Conservation (phyloP, 2,329 filamentous ascomycete species). For the Domatiomyces globalis region DNA sequence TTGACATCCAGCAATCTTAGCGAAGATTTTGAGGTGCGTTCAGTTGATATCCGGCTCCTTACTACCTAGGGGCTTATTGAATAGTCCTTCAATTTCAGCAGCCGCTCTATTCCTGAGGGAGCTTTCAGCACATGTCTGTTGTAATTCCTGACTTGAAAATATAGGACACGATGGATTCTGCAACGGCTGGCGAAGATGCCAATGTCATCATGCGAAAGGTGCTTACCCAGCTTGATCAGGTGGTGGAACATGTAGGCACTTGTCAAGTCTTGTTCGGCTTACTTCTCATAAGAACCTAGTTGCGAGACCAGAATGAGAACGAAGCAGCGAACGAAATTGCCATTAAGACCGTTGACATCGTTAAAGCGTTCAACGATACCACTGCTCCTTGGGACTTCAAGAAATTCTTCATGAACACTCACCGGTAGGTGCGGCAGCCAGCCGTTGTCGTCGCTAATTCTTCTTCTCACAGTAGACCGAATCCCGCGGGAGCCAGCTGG, state of each 20-base stretch:
- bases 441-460: background rate
- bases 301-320: constrained; percentile 21
- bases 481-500: constrained; percentile 13
- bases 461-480: background rate
- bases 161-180: background rate
- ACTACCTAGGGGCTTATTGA: background rate
- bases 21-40: constrained; percentile 12
- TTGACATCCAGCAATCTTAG: constrained; percentile 15
- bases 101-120: background rate
- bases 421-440: constrained; percentile 1
- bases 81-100: background rate
- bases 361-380: constrained; percentile 22
- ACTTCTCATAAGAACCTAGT: constrained; percentile 18
- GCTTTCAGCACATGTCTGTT: background rate
- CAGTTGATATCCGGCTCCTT: background rate
- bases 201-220: constrained; percentile 14
- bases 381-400: constrained; percentile 19
- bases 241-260: constrained; percentile 18
- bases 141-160: background rate
- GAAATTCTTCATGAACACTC: constrained; percentile 15
- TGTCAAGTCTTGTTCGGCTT: constrained; percentile 2
- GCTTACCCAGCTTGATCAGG: constrained; percentile 15
- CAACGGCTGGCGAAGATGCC: constrained; percentile 4
- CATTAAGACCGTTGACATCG: constrained; percentile 22
- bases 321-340: constrained; percentile 25